phyloP scores from a whole-genome alignment of 2,329 filamentous ascomycete genomes.

The Teratosphaeria pseudoeucalypti region DNA sequence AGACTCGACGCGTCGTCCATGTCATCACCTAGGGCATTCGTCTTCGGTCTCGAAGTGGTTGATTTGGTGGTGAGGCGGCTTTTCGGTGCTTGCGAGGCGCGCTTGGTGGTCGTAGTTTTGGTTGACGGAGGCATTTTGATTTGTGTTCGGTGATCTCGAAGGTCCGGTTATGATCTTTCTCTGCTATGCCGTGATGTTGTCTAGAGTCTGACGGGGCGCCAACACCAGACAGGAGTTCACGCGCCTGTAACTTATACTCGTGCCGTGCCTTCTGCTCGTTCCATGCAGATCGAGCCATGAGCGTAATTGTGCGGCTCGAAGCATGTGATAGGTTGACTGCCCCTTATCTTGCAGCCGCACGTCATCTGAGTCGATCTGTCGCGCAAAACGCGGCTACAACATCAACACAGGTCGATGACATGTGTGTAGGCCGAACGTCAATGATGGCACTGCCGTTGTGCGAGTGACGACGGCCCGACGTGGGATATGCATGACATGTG shows the following conservation, averaged over 20 bases:
- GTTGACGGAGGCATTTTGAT: background rate
- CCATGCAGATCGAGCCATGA: background rate
- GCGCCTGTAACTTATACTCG: background rate
- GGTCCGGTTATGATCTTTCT: background rate
- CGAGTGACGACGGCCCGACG: too few species aligned
- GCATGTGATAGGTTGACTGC: background rate
- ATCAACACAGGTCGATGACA: background rate
- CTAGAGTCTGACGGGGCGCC: background rate
- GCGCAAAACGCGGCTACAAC: background rate
- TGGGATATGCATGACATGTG: too few species aligned
- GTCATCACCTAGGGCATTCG: background rate
- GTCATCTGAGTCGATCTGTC: background rate
- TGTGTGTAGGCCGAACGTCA: background rate
- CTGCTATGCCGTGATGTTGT: background rate
- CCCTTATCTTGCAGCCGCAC: background rate
- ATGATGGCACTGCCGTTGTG: too few species aligned
- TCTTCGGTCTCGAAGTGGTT: background rate
- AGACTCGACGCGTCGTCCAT: background rate
- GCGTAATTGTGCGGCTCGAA: background rate
- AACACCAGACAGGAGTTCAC: background rate
- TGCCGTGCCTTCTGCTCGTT: background rate
- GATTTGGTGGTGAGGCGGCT: background rate
- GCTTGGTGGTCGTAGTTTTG: background rate
- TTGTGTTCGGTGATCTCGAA: background rate
- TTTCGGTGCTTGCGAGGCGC: background rate